Evolutionary conservation across 371 early-diverging fungal genomes (phyloP).

Genomic region (Rhizopus microsporus): DNA sequence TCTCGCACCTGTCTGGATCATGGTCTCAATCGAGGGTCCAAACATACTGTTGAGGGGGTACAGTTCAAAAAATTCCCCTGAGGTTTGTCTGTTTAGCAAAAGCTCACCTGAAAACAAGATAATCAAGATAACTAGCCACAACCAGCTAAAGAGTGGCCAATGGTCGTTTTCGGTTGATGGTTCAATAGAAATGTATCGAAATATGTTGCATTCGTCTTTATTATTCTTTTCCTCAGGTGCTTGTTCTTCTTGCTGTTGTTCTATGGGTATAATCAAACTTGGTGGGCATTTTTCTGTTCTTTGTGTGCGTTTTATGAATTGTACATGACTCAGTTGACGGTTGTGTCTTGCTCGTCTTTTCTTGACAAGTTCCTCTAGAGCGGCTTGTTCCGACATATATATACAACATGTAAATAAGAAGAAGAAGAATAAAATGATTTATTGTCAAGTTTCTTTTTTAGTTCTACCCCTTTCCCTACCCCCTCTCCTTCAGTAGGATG

Average conservation of each 20-base stretch:
- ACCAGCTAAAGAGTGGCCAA: constrained; percentile 24
- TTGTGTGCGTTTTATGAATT: constrained; percentile 16
- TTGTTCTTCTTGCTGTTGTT: not conserved
- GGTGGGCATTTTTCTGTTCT: constrained; percentile 8
- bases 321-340: constrained; percentile 23
- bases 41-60: constrained; percentile 58
- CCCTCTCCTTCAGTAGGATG: too few relatives aligned
- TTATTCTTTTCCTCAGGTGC: not conserved
- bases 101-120: constrained; percentile 26
- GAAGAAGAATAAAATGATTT: not conserved
- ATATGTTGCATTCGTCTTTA: not conserved
- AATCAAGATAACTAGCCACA: constrained; percentile 6
- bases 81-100: constrained; percentile 17
- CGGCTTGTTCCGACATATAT: not conserved
- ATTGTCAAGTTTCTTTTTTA: too few relatives aligned
- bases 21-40: constrained; percentile 51
- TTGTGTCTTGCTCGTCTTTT: not conserved
- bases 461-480: too few relatives aligned
- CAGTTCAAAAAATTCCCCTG: constrained; percentile 38
- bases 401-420: not conserved
- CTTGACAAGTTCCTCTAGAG: too few relatives aligned
- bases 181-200: constrained; percentile 1
- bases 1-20: constrained; percentile 54
- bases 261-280: constrained; percentile 7
- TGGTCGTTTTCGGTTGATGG: constrained; percentile 15